Percentiles rank a stretch among this genome's conserved stretches.
Evolutionary conservation across 768 basidiomycete genomes (phyloP).

Genomic region (Trametes maxima): DNA sequence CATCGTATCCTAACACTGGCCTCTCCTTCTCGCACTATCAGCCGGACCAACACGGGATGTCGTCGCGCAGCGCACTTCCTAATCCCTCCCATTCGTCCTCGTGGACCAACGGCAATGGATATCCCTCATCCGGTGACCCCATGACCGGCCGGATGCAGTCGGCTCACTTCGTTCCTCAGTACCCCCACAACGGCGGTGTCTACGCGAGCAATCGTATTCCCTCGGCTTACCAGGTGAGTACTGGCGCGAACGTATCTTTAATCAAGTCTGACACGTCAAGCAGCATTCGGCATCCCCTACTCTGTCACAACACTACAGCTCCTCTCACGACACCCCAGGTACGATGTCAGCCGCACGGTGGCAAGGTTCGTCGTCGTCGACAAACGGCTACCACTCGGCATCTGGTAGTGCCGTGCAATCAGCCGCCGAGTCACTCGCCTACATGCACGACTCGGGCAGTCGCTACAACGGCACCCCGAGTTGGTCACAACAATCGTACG

Average conservation of each 20-base stretch:
- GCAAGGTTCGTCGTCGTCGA: constrained; percentile 1
- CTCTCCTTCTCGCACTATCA: constrained; percentile 33
- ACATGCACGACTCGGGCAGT: constrained; percentile 19
- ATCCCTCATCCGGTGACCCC: constrained; percentile 9
- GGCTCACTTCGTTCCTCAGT: constrained; percentile 15
- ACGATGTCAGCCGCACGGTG: constrained; percentile 20
- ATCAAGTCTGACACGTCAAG: not conserved
- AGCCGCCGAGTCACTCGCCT: constrained; percentile 25
- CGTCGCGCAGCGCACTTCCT: constrained; percentile 7
- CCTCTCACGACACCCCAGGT: not conserved
- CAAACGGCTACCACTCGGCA: constrained; percentile 14
- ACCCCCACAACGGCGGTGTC: constrained; percentile 8
- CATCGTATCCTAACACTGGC: constrained; percentile 22
- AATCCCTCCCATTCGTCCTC: not conserved
- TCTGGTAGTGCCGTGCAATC: constrained; percentile 12
- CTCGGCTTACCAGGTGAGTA: constrained; percentile 18
- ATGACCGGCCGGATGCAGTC: constrained; percentile 15
- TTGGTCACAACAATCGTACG: constrained; percentile 9
- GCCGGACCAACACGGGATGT: constrained; percentile 30
- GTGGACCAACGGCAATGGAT: constrained; percentile 19
- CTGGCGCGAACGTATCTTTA: not conserved
- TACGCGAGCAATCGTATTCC: constrained; percentile 14
- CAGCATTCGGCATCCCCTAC: not conserved
- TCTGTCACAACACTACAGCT: not conserved
- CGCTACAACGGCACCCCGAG: constrained; percentile 2